phyloP scores from a whole-genome alignment of 2,329 filamentous ascomycete genomes.

The Ascochyta pisi region DNA sequence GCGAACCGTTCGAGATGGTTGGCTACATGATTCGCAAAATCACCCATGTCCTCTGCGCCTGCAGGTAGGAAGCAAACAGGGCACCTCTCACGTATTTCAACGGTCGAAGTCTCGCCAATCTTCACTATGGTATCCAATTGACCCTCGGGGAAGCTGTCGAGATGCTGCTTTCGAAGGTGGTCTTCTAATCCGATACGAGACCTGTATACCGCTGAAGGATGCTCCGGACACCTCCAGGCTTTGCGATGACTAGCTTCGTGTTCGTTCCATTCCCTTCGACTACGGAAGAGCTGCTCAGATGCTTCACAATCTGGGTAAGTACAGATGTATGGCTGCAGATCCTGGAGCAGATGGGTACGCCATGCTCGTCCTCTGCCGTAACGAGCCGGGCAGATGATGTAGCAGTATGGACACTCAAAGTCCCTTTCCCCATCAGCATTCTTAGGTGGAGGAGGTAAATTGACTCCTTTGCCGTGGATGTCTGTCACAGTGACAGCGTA shows the following conservation, averaged over 20 bases:
- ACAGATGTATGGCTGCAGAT: conserved; percentile 48
- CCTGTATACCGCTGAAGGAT: conserved; percentile 38
- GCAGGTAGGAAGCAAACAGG: conserved; percentile 41
- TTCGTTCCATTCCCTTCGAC: conserved; percentile 47
- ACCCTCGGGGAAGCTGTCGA: conserved; percentile 36
- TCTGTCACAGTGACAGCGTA: conserved; percentile 48
- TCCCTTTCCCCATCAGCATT: conserved; percentile 42
- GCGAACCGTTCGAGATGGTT: conserved; percentile 48
- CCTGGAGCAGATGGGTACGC: conserved; percentile 47
- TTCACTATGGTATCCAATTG: conserved; percentile 41
- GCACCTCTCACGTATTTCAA: conserved; percentile 40
- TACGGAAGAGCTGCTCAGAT: conserved; percentile 41
- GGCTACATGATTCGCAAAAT: conserved; percentile 46
- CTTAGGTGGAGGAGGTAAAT: conserved; percentile 44
- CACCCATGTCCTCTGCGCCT: conserved; percentile 30
- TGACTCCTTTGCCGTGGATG: conserved; percentile 41
- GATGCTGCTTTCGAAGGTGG: conserved; percentile 42
- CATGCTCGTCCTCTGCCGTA: conserved; percentile 44
- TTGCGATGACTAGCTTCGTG: conserved; percentile 49
- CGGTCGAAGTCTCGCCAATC: conserved; percentile 41
- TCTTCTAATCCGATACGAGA: conserved; percentile 32
- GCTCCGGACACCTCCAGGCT: conserved; percentile 47
- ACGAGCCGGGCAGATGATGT: conserved; percentile 48
- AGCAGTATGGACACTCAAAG: conserved; percentile 50
- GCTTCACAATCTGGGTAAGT: conserved; percentile 43